Conservation (phyloP, 2,329 filamentous ascomycete species). For the Botryotinia calthae region DNA sequence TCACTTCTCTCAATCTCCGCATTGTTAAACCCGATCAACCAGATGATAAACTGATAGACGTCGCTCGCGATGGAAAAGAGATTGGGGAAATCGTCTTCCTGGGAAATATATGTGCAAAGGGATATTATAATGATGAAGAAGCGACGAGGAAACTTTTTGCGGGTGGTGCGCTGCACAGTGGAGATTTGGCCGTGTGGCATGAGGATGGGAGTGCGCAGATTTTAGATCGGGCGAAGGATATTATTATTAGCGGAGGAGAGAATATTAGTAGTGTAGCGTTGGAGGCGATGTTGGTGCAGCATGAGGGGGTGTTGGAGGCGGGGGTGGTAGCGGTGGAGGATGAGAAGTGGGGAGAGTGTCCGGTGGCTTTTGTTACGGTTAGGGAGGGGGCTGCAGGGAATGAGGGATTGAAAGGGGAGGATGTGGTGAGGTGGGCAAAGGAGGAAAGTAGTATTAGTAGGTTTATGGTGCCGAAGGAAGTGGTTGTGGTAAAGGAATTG, state of each 20-base stretch:
- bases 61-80: slow-evolving; percentile 67
- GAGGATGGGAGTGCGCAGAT: slow-evolving; percentile 89
- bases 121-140: slow-evolving; percentile 85
- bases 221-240: slow-evolving; percentile 90
- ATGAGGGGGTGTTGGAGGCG: slow-evolving; percentile 86
- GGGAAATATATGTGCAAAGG: slow-evolving; percentile 89
- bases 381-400: slow-evolving; percentile 61
- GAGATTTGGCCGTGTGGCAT: slow-evolving; percentile 92
- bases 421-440: slow-evolving; percentile 84
- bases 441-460: slow-evolving; percentile 73
- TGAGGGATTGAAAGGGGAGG: slow-evolving; percentile 53
- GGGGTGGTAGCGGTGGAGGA: slow-evolving; percentile 87
- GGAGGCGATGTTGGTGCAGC: slow-evolving; percentile 83
- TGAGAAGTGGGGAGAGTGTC: slow-evolving; percentile 91
- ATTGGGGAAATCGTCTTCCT: slow-evolving; percentile 82
- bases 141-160: slow-evolving; percentile 85
- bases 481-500: slow-evolving; percentile 79
- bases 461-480: slow-evolving; percentile 79
- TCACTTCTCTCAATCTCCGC: slow-evolving; percentile 76
- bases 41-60: slow-evolving; percentile 64
- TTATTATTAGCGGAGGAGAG: slow-evolving; percentile 95
- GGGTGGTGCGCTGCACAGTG: slow-evolving; percentile 82
- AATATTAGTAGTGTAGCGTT: slow-evolving; percentile 95
- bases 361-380: slow-evolving; percentile 87
- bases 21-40: slow-evolving; percentile 78